These are phyloP conservation scores for Mycena haematopus DNA, from an alignment of 768 basidiomycete species.

Conservation along the genomic window DNA sequence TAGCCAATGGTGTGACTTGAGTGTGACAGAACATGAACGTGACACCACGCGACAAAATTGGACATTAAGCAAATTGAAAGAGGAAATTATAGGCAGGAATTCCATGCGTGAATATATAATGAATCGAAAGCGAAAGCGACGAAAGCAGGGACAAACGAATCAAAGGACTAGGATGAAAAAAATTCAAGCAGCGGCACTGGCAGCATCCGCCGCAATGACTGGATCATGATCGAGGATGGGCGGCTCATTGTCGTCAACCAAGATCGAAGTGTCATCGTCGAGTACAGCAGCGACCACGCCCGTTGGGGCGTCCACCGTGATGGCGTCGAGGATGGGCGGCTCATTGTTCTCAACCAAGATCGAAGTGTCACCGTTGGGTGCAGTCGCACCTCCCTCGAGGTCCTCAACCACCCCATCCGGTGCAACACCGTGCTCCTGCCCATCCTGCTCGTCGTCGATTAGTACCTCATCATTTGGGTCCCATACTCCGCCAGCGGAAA, in stretches of 20 bases:
- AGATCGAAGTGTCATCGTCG: neutral
- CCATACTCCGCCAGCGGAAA: neutral
- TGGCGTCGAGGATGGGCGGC: neutral
- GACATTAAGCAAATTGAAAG: too few species aligned
- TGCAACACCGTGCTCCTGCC: too few species aligned
- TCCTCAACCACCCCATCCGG: neutral
- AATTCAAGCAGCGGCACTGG: neutral
- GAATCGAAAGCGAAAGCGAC: slow-evolving; percentile 7
- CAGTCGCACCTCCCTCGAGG: neutral
- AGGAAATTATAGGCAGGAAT: too few species aligned
- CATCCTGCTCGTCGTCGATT: neutral
- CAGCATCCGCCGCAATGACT: too few species aligned
- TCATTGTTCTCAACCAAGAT: neutral
- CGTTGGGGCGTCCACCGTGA: too few species aligned
- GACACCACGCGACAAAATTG: too few species aligned
- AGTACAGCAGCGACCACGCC: too few species aligned
- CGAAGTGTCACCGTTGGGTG: neutral
- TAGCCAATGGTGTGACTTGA: too few species aligned
- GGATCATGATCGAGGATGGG: neutral
- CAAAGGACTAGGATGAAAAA: too few species aligned
- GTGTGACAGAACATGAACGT: too few species aligned
- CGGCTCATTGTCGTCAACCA: neutral
- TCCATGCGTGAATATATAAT: neutral
- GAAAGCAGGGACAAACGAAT: slow-evolving; percentile 13
- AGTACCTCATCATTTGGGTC: neutral